These are phyloP conservation scores for Megacollybia marginata DNA, from an alignment of 768 basidiomycete species.

Conservation along the genomic window DNA sequence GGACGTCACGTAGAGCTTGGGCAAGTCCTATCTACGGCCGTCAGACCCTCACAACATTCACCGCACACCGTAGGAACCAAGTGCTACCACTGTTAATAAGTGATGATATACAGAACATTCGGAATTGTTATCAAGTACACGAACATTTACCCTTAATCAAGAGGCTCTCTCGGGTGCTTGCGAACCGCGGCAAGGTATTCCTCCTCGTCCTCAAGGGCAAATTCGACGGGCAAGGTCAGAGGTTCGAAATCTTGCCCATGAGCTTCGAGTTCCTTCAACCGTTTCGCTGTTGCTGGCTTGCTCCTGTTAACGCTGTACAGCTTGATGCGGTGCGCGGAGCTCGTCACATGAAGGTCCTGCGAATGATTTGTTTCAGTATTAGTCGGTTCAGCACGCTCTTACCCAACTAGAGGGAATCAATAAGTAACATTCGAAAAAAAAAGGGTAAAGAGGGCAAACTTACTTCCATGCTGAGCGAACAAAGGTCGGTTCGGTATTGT, in stretches of 20 bases:
- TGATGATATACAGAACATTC: too few relatives aligned
- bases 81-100: background rate
- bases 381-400: too few relatives aligned
- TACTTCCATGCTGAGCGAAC: conserved; percentile 51
- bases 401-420: background rate
- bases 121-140: background rate
- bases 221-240: conserved; percentile 32
- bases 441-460: too few relatives aligned
- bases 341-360: conserved; percentile 48
- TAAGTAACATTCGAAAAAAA: background rate
- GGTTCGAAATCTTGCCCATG: conserved; percentile 32
- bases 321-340: conserved; percentile 46
- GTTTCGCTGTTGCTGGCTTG: conserved; percentile 31
- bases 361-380: conserved; percentile 8
- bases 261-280: conserved; percentile 31
- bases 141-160: conserved; percentile 9
- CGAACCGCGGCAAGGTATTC: conserved; percentile 19
- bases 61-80: too few relatives aligned
- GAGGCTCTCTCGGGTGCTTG: conserved; percentile 24
- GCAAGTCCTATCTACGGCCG: too few relatives aligned
- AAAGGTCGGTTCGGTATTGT: conserved; percentile 49
- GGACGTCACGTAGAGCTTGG: too few relatives aligned
- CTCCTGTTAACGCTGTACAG: conserved; percentile 44
- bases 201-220: conserved; percentile 18
- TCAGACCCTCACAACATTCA: too few relatives aligned